Percentiles rank a stretch among this genome's conserved stretches.
Evolutionary conservation across 371 early-diverging fungal species (phyloP).

Genomic region (Encephalitozoon romaleae): DNA sequence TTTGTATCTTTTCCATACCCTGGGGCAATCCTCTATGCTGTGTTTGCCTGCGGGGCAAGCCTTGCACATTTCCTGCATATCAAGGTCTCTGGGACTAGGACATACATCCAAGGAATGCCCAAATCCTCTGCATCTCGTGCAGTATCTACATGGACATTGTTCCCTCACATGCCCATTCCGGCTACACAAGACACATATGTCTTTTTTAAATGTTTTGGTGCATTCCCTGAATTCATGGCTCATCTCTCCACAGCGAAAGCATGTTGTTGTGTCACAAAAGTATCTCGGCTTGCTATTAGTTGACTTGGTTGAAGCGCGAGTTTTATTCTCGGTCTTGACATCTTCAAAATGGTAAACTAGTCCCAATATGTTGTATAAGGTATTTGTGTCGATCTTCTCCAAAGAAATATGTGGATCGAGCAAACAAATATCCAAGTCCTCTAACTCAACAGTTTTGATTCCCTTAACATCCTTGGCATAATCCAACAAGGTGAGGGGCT

Average conservation of each 20-base stretch:
- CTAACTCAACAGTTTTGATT: not conserved
- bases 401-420: not conserved
- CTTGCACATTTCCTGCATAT: not conserved
- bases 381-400: not conserved
- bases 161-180: not conserved
- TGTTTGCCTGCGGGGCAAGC: not conserved
- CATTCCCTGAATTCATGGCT: slow-evolving; percentile 4
- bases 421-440: not conserved
- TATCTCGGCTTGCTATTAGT: not conserved
- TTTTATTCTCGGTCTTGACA: not conserved
- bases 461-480: not conserved
- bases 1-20: slow-evolving; percentile 23
- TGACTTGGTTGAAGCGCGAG: no score
- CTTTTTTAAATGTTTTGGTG: not conserved
- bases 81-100: not conserved
- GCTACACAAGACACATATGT: not conserved
- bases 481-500: not conserved
- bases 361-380: not conserved
- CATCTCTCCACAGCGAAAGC: slow-evolving; percentile 7
- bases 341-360: not conserved
- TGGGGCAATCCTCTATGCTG: slow-evolving; percentile 9
- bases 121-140: not conserved
- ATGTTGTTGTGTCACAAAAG: not conserved
- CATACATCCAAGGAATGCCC: not conserved
- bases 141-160: not conserved